Conservation (phyloP, 1,139 yeast species). For the Suhomyces maxii region DNA sequence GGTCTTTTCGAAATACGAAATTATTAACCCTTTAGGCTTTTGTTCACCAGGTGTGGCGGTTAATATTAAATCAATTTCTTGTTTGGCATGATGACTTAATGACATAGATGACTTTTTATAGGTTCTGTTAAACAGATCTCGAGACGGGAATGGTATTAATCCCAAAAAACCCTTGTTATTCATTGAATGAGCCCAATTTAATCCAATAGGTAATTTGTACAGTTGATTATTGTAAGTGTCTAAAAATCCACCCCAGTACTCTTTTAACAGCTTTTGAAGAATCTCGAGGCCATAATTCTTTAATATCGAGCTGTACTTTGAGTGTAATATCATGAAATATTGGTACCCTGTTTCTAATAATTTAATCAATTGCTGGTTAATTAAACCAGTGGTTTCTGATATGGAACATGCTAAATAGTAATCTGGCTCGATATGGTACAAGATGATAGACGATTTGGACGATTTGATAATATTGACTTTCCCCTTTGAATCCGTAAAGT, state of each 20-base stretch:
- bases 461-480: constrained; percentile 27
- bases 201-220: constrained; percentile 23
- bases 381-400: constrained; percentile 20
- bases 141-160: constrained; percentile 11
- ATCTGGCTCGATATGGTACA: constrained; percentile 27
- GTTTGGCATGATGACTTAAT: constrained; percentile 17
- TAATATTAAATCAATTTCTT: constrained; percentile 22
- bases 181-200: constrained; percentile 40
- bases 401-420: constrained; percentile 33
- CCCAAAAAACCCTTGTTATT: constrained; percentile 42
- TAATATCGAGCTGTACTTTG: constrained; percentile 22
- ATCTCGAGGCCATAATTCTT: constrained; percentile 18
- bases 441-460: constrained; percentile 27
- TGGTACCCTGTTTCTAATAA: constrained; percentile 25
- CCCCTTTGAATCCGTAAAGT: constrained; percentile 14
- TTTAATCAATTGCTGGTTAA: constrained; percentile 29
- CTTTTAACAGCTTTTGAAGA: constrained; percentile 19
- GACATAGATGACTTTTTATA: constrained; percentile 35
- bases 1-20: constrained; percentile 26
- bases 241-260: constrained; percentile 35
- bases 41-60: constrained; percentile 1
- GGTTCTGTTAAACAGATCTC: constrained; percentile 3
- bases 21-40: constrained; percentile 27
- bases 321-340: constrained; percentile 30
- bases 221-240: constrained; percentile 27